phyloP scores from a whole-genome alignment of 2,329 filamentous ascomycete species.

The Phaeosphaeriaceae sp. region DNA sequence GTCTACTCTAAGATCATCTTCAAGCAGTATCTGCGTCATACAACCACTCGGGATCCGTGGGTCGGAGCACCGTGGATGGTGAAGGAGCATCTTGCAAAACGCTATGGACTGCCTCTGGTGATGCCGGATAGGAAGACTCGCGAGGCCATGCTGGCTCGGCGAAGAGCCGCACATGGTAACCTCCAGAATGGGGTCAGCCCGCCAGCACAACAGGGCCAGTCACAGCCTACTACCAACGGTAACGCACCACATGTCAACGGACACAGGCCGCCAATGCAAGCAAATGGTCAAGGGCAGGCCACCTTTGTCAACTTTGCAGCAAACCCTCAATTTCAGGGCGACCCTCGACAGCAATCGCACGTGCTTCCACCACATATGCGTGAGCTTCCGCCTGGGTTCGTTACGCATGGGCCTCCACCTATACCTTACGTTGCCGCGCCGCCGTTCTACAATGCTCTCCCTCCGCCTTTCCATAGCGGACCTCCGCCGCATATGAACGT shows the following conservation, averaged over 20 bases:
- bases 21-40: constrained; percentile 92
- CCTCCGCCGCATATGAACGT: constrained; percentile 15
- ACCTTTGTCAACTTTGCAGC: constrained; percentile 59
- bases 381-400: constrained; percentile 1
- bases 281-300: constrained; percentile 44
- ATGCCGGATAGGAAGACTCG: constrained; percentile 64
- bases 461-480: not conserved
- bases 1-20: constrained; percentile 94
- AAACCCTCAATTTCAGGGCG: constrained; percentile 70
- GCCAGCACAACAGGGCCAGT: constrained; percentile 21
- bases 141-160: constrained; percentile 43
- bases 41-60: constrained; percentile 90
- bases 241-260: constrained; percentile 29
- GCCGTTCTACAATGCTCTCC: not conserved
- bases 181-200: constrained; percentile 44
- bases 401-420: constrained; percentile 4
- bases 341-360: constrained; percentile 58
- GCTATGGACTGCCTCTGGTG: constrained; percentile 86
- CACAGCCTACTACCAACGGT: constrained; percentile 26
- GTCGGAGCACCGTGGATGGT: constrained; percentile 97
- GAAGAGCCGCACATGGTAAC: constrained; percentile 75
- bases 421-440: not conserved
- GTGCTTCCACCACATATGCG: constrained; percentile 10
- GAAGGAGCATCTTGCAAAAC: constrained; percentile 81
- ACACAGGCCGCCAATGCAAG: constrained; percentile 14